Evolutionary conservation across 2,329 filamentous ascomycete species (phyloP).

Genomic region (Epichloe sp.): DNA sequence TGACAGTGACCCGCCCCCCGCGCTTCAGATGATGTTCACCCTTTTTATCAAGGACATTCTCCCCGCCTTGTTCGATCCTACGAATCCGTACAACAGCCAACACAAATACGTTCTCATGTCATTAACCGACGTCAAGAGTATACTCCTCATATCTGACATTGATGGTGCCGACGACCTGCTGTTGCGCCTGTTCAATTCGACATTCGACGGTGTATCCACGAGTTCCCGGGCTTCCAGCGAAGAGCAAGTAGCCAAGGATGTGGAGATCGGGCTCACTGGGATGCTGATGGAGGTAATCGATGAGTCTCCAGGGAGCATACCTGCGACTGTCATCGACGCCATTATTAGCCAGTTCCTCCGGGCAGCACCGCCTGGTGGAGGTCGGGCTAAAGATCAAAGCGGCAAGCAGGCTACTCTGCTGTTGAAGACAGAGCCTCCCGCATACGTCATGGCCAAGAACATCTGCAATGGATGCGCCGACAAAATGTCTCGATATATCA

Average conservation of each 20-base stretch:
- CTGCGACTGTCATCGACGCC: slow-evolving; percentile 73
- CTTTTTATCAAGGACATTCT: slow-evolving; percentile 75
- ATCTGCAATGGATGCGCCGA: slow-evolving; percentile 82
- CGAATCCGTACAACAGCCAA: slow-evolving; percentile 82
- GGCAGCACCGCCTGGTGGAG: slow-evolving; percentile 58
- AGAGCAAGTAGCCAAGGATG: slow-evolving; percentile 80
- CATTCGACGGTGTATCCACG: slow-evolving; percentile 83
- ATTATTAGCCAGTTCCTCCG: slow-evolving; percentile 93
- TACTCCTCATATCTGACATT: slow-evolving; percentile 80
- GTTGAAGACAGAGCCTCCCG: slow-evolving; percentile 78
- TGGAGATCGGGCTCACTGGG: slow-evolving; percentile 83
- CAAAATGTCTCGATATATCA: slow-evolving; percentile 89
- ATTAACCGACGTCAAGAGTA: slow-evolving; percentile 85
- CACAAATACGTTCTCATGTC: slow-evolving; percentile 86
- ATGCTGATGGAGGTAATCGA: slow-evolving; percentile 78
- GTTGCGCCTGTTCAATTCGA: slow-evolving; percentile 67
- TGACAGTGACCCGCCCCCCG: slow-evolving; percentile 3
- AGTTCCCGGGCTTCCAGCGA: slow-evolving; percentile 61
- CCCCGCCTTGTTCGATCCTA: slow-evolving; percentile 72
- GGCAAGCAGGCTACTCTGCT: slow-evolving; percentile 70
- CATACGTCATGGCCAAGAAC: slow-evolving; percentile 92
- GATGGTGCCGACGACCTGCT: slow-evolving; percentile 70
- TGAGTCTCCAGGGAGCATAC: slow-evolving; percentile 57
- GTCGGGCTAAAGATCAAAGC: slow-evolving; percentile 51
- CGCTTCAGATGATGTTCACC: slow-evolving; percentile 74